A percentile compares a stretch with the other conserved stretches of the same genome.
Evolutionary conservation across 75 land plant species (phyloP).

Genomic region (Picea sitchensis): DNA sequence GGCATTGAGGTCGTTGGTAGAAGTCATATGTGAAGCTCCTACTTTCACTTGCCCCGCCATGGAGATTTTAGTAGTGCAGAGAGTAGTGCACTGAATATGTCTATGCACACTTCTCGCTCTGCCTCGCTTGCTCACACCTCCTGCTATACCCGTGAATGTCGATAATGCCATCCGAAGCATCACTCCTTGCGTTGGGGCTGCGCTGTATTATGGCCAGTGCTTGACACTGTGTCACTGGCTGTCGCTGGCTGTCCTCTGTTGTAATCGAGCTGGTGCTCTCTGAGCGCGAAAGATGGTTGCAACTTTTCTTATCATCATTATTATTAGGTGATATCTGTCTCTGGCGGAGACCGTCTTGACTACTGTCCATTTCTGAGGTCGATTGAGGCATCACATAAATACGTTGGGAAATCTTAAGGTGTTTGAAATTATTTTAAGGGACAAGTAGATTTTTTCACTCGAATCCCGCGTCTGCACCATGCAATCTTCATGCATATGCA

Average conservation of each 20-base stretch:
- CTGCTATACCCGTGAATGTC: background rate
- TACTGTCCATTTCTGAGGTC: too few relatives aligned
- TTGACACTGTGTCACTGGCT: background rate
- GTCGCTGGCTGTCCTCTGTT: background rate
- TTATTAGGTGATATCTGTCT: too few relatives aligned
- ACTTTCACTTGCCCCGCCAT: slow-evolving; percentile 60
- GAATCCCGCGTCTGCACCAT: too few relatives aligned
- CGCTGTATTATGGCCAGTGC: background rate
- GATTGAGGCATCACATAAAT: too few relatives aligned
- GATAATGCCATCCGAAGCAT: background rate
- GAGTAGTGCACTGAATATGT: too few relatives aligned
- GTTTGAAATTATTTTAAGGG: too few relatives aligned
- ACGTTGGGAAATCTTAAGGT: too few relatives aligned
- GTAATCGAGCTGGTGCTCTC: background rate
- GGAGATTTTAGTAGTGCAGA: background rate
- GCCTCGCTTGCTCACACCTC: background rate
- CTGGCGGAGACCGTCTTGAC: too few relatives aligned
- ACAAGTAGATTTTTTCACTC: too few relatives aligned
- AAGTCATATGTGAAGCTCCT: slow-evolving; percentile 96
- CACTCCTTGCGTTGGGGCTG: too few relatives aligned
- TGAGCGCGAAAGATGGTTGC: background rate
- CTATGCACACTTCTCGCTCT: background rate
- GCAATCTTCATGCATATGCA: too few relatives aligned
- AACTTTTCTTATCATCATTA: too few relatives aligned
- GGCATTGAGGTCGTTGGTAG: slow-evolving; percentile 63